phyloP scores from a whole-genome alignment of 352 stramenopile genomes.

The Saprolegnia parasitica region DNA sequence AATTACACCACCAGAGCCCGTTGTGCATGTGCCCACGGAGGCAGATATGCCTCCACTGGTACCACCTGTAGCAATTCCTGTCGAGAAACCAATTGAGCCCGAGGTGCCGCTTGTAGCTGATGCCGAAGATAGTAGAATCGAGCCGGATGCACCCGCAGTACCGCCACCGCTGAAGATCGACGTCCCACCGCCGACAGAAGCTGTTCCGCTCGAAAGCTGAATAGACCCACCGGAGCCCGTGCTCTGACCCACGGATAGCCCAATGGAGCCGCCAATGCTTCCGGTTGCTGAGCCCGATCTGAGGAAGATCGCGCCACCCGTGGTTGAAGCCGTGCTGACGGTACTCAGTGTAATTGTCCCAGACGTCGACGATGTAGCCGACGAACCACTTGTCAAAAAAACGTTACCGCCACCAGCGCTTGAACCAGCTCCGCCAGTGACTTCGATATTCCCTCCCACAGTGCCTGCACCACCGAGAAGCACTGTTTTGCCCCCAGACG shows the following conservation, averaged over 20 bases:
- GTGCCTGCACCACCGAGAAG: conserved; percentile 20
- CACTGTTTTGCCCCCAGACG: background rate
- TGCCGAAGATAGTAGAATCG: background rate
- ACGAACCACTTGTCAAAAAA: conserved; percentile 24
- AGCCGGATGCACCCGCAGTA: conserved; percentile 8
- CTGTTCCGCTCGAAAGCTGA: too few relatives aligned
- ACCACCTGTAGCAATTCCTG: conserved; percentile 3
- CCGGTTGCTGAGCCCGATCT: too few relatives aligned
- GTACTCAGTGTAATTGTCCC: too few relatives aligned
- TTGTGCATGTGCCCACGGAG: conserved; percentile 26
- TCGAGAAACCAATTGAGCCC: background rate
- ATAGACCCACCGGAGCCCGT: too few relatives aligned
- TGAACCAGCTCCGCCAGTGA: conserved; percentile 4
- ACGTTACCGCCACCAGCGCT: conserved; percentile 22
- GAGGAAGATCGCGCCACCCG: too few relatives aligned
- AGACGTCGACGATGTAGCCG: too few relatives aligned
- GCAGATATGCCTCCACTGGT: conserved; percentile 32
- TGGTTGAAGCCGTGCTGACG: too few relatives aligned
- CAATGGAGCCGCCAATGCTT: too few relatives aligned
- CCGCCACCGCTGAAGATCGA: conserved; percentile 25
- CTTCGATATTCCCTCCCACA: conserved; percentile 14
- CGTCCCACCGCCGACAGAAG: conserved; percentile 15
- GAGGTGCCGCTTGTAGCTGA: conserved; percentile 1
- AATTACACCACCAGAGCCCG: conserved; percentile 32
- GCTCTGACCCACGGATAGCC: too few relatives aligned